Conservation (phyloP, 495 filamentous ascomycete species). For the Usnea hakonensis region DNA sequence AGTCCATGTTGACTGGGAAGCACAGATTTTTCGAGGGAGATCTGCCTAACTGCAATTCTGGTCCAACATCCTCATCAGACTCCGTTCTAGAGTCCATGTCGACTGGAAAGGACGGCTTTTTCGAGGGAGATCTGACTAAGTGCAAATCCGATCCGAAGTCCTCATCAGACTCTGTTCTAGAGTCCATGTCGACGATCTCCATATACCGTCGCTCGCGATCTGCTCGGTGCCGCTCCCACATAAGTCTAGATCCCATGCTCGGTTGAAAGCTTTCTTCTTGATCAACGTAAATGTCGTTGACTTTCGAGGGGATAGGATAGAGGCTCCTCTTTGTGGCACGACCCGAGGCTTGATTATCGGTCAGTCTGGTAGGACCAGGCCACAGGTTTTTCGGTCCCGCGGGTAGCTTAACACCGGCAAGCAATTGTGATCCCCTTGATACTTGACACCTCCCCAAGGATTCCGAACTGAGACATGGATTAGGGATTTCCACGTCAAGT, state of each 20-base stretch:
- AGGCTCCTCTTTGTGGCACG: neutral
- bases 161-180: constrained; percentile 12
- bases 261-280: neutral
- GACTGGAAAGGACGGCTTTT: too few species aligned
- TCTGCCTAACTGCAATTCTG: constrained; percentile 6
- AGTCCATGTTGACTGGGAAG: neutral
- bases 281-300: constrained; percentile 1
- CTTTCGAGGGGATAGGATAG: neutral
- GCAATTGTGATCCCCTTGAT: neutral
- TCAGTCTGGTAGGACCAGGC: constrained; percentile 3
- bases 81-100: constrained; percentile 1
- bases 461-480: neutral
- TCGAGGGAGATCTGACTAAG: constrained; percentile 4
- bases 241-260: constrained; percentile 13
- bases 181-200: neutral
- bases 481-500: constrained; percentile 9
- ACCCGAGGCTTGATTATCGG: neutral
- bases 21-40: neutral
- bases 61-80: constrained; percentile 4
- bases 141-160: constrained; percentile 5
- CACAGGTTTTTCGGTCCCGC: neutral
- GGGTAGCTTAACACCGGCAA: neutral
- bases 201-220: constrained; percentile 15
- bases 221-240: constrained; percentile 1
- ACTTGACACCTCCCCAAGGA: neutral